Percentiles rank a stretch among this genome's conserved stretches.
Conservation (phyloP, 176 grass and related monocot genomes). For the Pontederia crassipes region DNA sequence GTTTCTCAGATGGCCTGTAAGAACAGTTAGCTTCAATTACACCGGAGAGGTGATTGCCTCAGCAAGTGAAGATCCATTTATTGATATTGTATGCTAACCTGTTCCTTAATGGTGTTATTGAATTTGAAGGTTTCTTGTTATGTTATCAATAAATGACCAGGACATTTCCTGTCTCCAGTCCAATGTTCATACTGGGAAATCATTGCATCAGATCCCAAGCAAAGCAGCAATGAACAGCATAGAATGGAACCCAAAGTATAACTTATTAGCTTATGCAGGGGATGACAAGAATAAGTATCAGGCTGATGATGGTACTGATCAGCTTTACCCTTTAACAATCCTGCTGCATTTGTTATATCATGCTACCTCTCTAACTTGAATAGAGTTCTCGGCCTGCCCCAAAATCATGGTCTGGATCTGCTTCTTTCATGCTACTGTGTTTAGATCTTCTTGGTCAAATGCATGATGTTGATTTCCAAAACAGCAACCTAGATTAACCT, state of each 20-base stretch:
- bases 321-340: background rate
- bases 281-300: conserved; percentile 97
- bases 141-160: background rate
- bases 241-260: conserved; percentile 97
- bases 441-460: too few relatives aligned
- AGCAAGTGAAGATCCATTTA: conserved; percentile 94
- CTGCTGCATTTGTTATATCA: background rate
- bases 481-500: too few relatives aligned
- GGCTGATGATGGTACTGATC: conserved; percentile 88
- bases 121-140: background rate
- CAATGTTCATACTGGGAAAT: conserved; percentile 84
- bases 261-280: conserved; percentile 90
- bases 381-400: too few relatives aligned
- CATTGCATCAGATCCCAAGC: conserved; percentile 89
- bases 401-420: too few relatives aligned
- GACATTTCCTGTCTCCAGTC: conserved; percentile 29
- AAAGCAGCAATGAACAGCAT: conserved; percentile 96
- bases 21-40: conserved; percentile 88
- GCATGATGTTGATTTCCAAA: too few relatives aligned
- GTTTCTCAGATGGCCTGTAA: conserved; percentile 86
- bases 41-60: conserved; percentile 91
- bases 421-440: too few relatives aligned
- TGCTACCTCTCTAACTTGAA: too few relatives aligned
- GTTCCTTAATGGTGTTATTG: background rate
- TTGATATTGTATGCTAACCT: conserved; percentile 74